Percentiles rank a stretch among this genome's conserved stretches.
These are phyloP conservation scores for Pulveroboletus sp. DNA, from an alignment of 768 basidiomycete genomes.

Conservation along the genomic window DNA sequence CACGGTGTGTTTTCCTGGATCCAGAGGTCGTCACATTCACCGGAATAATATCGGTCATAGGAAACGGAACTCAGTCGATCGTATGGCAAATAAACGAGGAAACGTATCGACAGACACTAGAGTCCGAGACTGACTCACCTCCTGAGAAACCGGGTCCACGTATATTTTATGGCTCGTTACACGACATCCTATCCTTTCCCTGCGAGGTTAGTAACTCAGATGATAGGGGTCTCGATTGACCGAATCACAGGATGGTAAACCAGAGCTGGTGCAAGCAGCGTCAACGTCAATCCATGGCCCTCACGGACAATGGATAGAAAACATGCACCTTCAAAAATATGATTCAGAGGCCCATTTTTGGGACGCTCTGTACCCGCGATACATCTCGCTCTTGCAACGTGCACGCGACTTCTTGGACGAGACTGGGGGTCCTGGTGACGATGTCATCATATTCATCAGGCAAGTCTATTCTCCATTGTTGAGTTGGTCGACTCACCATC, in stretches of 20 bases:
- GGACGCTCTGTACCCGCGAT: slow-evolving; percentile 57
- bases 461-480: slow-evolving; percentile 22
- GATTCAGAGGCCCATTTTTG: slow-evolving; percentile 11
- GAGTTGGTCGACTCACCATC: neutral
- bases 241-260: slow-evolving; percentile 67
- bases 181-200: slow-evolving; percentile 88
- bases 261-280: slow-evolving; percentile 76
- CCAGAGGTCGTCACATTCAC: neutral
- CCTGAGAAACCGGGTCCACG: slow-evolving; percentile 44
- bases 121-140: slow-evolving; percentile 32
- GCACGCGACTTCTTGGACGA: slow-evolving; percentile 67
- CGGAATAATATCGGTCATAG: slow-evolving; percentile 34
- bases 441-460: slow-evolving; percentile 88
- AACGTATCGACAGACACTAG: slow-evolving; percentile 64
- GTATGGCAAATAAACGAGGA: slow-evolving; percentile 91
- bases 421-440: slow-evolving; percentile 61
- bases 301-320: slow-evolving; percentile 29
- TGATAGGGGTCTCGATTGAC: neutral
- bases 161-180: slow-evolving; percentile 88
- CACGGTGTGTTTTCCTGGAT: slow-evolving; percentile 17
- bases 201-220: slow-evolving; percentile 60
- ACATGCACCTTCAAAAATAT: slow-evolving; percentile 17
- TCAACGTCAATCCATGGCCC: slow-evolving; percentile 38
- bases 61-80: slow-evolving; percentile 93
- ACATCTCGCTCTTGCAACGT: slow-evolving; percentile 55